A percentile compares a stretch with the other conserved stretches of the same genome.
Evolutionary conservation across 73 alveolate species (phyloP).

Genomic region (Paraurostyla sp.): DNA sequence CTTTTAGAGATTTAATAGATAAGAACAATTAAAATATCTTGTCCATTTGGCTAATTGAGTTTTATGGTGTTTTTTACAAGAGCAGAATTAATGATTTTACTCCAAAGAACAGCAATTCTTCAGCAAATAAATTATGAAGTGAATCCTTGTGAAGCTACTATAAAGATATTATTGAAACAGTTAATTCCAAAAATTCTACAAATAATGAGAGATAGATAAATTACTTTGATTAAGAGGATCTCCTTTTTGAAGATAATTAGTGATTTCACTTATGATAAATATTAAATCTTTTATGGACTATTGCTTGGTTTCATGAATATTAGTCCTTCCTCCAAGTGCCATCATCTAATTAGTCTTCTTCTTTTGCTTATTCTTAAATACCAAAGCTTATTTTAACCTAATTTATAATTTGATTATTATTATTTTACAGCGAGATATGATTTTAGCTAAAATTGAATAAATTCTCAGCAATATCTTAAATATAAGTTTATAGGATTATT

Average conservation of each 20-base stretch:
- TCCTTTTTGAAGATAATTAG: not conserved
- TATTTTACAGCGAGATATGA: not conserved
- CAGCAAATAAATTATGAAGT: not conserved
- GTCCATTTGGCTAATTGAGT: not conserved
- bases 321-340: not conserved
- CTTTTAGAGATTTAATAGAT: constrained; percentile 22
- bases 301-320: constrained; percentile 8
- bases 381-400: constrained; percentile 21
- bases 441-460: not conserved
- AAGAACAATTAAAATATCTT: not conserved
- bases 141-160: not conserved
- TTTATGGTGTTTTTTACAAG: not conserved
- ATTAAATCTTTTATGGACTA: constrained; percentile 28
- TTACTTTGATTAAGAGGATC: constrained; percentile 37
- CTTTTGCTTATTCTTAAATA: not conserved
- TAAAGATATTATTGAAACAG: not conserved
- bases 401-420: not conserved
- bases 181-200: constrained; percentile 52
- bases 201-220: not conserved
- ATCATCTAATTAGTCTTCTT: not conserved
- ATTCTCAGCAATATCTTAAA: not conserved
- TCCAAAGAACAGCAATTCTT: not conserved
- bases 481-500: not conserved
- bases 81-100: not conserved
- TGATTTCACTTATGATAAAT: constrained; percentile 27